Evolutionary conservation across 1,284 basidiomycete species (phyloP).

Genomic region (Ceratobasidium papillatum): DNA sequence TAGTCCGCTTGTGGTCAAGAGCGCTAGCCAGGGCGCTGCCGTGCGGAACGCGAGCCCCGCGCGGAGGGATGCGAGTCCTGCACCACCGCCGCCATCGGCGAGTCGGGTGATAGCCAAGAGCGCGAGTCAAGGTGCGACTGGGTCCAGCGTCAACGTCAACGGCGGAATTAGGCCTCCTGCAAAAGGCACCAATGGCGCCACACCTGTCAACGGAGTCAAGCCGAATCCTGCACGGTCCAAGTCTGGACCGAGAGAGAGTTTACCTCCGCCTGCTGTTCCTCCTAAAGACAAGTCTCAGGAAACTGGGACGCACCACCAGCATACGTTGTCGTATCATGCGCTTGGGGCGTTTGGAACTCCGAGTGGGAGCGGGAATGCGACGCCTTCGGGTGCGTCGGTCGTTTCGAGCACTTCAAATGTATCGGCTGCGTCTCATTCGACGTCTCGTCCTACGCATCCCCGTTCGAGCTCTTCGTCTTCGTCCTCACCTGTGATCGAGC

Average conservation of each 20-base stretch:
- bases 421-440: neutral
- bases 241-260: slow-evolving; percentile 14
- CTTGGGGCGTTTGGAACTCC: neutral
- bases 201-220: neutral
- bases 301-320: neutral
- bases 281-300: slow-evolving; percentile 15
- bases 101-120: slow-evolving; percentile 13
- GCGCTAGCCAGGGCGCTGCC: slow-evolving; percentile 35
- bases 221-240: neutral
- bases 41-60: slow-evolving; percentile 2
- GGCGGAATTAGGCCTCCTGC: too few species aligned
- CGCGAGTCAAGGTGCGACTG: slow-evolving; percentile 32
- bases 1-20: slow-evolving; percentile 28
- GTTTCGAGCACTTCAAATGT: neutral
- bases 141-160: too few species aligned
- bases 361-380: neutral
- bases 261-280: slow-evolving; percentile 30
- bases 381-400: neutral
- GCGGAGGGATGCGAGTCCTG: neutral
- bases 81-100: too few species aligned
- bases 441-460: slow-evolving; percentile 15
- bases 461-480: slow-evolving; percentile 26
- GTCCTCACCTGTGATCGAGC: slow-evolving; percentile 46
- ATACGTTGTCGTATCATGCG: neutral
- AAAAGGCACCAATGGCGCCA: neutral